A percentile compares a stretch with the other conserved stretches of the same genome.
Conservation (phyloP, 257 asterid species). For the Knoxia roxburghii region DNA sequence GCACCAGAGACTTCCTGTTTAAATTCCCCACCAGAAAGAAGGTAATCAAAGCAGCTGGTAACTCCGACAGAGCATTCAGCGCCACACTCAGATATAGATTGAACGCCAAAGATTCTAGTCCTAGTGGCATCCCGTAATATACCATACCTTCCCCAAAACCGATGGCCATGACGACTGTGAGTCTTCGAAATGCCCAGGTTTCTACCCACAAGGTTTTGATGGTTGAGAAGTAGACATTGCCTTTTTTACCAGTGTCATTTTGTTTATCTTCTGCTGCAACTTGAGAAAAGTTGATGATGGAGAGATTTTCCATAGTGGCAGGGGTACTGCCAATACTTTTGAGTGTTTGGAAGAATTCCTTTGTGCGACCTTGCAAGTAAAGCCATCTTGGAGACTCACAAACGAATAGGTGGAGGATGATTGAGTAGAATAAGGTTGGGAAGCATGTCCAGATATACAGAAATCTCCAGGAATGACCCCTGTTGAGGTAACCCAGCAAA, state of each 20-base stretch:
- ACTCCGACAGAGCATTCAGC: conserved; percentile 49
- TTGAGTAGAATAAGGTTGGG: conserved; percentile 34
- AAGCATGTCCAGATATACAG: conserved; percentile 48
- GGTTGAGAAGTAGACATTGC: conserved; percentile 27
- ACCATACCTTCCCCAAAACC: conserved; percentile 55
- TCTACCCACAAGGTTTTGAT: conserved; percentile 32
- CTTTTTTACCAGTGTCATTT: neutral
- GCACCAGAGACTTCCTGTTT: conserved; percentile 28
- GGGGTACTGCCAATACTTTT: conserved; percentile 27
- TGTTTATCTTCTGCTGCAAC: too few relatives aligned
- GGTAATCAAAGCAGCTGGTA: conserved; percentile 48
- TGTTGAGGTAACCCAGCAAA: conserved; percentile 23
- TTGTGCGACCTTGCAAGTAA: conserved; percentile 43
- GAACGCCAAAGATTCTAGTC: conserved; percentile 37
- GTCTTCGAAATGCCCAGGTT: conserved; percentile 44
- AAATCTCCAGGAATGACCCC: conserved; percentile 51
- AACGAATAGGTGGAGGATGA: conserved; percentile 25
- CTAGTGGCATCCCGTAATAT: conserved; percentile 80
- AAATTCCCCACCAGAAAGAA: conserved; percentile 32
- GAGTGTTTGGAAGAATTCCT: conserved; percentile 42
- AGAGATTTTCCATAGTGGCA: neutral
- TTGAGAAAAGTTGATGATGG: too few relatives aligned
- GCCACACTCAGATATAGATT: conserved; percentile 54
- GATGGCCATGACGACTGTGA: conserved; percentile 36
- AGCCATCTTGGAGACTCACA: conserved; percentile 81